Conservation (phyloP, 768 basidiomycete genomes). For the Tephrocybe sp. region DNA sequence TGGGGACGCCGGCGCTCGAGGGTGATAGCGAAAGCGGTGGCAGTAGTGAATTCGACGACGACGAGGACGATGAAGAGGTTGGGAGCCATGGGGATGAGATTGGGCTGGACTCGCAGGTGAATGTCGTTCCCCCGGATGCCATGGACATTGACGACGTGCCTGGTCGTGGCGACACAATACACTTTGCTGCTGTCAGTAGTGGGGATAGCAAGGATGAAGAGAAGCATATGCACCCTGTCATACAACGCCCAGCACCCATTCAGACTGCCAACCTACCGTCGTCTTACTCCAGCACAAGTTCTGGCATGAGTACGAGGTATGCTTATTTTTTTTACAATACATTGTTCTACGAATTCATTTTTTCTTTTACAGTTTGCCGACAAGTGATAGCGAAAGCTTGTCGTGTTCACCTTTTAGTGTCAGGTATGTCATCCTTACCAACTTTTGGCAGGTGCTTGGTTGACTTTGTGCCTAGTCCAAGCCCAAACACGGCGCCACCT, state of each 20-base stretch:
- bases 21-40: constrained; percentile 21
- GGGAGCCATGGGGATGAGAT: constrained; percentile 14
- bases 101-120: constrained; percentile 22
- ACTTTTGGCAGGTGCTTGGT: background rate
- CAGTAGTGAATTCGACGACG: constrained; percentile 19
- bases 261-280: constrained; percentile 15
- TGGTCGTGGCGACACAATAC: constrained; percentile 7
- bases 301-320: constrained; percentile 11
- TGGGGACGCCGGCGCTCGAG: constrained; percentile 7
- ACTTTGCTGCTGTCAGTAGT: constrained; percentile 20
- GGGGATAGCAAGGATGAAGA: constrained; percentile 31
- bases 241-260: constrained; percentile 29
- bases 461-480: background rate
- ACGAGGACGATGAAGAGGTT: constrained; percentile 21
- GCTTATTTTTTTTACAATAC: background rate
- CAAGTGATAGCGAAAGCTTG: constrained; percentile 5
- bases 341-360: background rate
- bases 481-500: background rate
- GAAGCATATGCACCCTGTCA: constrained; percentile 59
- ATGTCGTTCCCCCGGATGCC: constrained; percentile 21
- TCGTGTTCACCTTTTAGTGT: constrained; percentile 1
- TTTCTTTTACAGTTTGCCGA: background rate
- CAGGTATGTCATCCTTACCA: background rate
- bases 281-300: constrained; percentile 3
- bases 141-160: constrained; percentile 15